Conservation (phyloP, 129 eudicot genomes). For the Oenanthe sinensis region DNA sequence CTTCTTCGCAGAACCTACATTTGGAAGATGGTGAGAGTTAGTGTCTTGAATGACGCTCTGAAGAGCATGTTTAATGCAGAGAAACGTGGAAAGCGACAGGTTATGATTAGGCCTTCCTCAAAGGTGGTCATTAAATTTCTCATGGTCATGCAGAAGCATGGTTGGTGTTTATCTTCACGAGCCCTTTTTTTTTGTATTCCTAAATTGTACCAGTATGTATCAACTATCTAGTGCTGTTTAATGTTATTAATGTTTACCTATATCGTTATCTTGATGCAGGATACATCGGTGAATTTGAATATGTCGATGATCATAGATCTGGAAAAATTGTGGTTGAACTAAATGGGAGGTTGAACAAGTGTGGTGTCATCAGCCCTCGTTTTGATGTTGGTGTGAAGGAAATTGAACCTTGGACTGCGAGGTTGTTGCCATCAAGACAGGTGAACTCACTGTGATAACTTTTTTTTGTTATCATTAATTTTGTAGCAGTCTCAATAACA, state of each 20-base stretch:
- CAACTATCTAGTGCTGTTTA: background rate
- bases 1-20: background rate
- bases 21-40: constrained; percentile 9
- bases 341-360: constrained; percentile 13
- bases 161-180: background rate
- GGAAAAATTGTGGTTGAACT: constrained; percentile 14
- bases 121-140: constrained; percentile 12
- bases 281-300: constrained; percentile 12
- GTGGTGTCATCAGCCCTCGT: constrained; percentile 14
- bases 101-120: constrained; percentile 14
- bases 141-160: constrained; percentile 13
- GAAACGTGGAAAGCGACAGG: constrained; percentile 16
- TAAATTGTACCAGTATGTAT: background rate
- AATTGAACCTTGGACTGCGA: constrained; percentile 15
- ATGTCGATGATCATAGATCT: constrained; percentile 12
- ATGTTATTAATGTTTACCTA: background rate
- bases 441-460: background rate
- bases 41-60: constrained; percentile 12
- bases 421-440: constrained; percentile 12
- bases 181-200: background rate
- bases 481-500: too few relatives aligned
- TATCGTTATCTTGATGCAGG: background rate
- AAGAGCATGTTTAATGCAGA: constrained; percentile 12
- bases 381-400: constrained; percentile 13
- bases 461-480: background rate